These are phyloP conservation scores for Zymoseptoria crescenta DNA, from an alignment of 2,329 filamentous ascomycete species.

Conservation along the genomic window DNA sequence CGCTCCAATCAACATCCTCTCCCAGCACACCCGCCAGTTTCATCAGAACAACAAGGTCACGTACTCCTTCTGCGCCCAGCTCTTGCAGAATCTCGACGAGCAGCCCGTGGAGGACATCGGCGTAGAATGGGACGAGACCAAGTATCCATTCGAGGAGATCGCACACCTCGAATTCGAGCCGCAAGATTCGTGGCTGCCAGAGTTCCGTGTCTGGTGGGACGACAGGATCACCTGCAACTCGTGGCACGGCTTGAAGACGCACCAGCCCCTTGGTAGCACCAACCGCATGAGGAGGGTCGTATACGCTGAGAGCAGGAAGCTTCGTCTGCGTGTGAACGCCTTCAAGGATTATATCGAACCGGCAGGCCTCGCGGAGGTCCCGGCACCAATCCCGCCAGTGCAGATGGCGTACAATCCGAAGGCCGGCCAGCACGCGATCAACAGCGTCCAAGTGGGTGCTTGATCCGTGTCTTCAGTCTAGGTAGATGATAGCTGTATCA, in stretches of 20 bases:
- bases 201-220: conserved; percentile 36
- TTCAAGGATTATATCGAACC: conserved; percentile 36
- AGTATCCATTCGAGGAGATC: conserved; percentile 28
- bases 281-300: conserved; percentile 36
- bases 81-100: conserved; percentile 28
- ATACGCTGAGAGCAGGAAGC: conserved; percentile 35
- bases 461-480: not conserved
- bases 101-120: conserved; percentile 31
- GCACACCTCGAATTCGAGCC: conserved; percentile 34
- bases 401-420: conserved; percentile 19
- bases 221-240: conserved; percentile 34
- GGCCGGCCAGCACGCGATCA: conserved; percentile 18
- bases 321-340: conserved; percentile 34
- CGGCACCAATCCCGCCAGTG: conserved; percentile 27
- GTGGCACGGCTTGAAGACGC: conserved; percentile 34
- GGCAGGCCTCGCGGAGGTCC: conserved; percentile 30
- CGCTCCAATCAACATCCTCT: conserved; percentile 28
- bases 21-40: conserved; percentile 26
- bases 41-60: conserved; percentile 29
- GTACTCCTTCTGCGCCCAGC: conserved; percentile 29
- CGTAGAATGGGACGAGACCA: conserved; percentile 27
- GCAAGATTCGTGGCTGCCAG: conserved; percentile 35
- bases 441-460: conserved; percentile 7
- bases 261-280: conserved; percentile 34
- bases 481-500: not conserved